A percentile compares a stretch with the other conserved stretches of the same genome.
These are phyloP conservation scores for Diversispora epigaea DNA, from an alignment of 192 early-diverging fungal species.

Conservation along the genomic window DNA sequence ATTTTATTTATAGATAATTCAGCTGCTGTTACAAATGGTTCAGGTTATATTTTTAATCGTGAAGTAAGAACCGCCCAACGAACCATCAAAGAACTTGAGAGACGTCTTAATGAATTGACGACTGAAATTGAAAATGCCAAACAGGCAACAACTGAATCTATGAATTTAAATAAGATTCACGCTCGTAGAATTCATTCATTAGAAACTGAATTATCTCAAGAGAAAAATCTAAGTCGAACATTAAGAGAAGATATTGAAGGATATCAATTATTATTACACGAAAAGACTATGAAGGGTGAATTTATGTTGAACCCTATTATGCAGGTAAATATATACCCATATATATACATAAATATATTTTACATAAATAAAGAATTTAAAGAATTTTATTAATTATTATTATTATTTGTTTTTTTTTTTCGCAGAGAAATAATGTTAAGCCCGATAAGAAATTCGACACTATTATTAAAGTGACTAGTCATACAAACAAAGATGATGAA, in stretches of 20 bases:
- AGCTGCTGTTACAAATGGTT: neutral
- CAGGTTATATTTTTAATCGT: neutral
- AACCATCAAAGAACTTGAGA: conserved; percentile 24
- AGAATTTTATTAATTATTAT: too few relatives aligned
- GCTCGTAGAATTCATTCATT: conserved; percentile 10
- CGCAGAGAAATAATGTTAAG: too few relatives aligned
- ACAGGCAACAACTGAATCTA: neutral
- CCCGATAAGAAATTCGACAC: too few relatives aligned
- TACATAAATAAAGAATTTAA: neutral
- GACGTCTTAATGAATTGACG: conserved; percentile 14
- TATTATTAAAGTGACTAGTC: too few relatives aligned
- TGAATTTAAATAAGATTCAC: neutral
- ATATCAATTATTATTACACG: conserved; percentile 76
- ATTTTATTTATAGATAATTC: neutral
- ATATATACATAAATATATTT: neutral
- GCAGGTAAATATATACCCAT: conserved; percentile 43
- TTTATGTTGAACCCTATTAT: conserved; percentile 62
- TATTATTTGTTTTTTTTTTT: too few relatives aligned
- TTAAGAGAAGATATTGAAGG: conserved; percentile 82
- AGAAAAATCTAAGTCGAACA: conserved; percentile 64
- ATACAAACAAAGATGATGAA: neutral
- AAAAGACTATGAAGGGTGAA: conserved; percentile 79
- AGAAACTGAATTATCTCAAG: conserved; percentile 50
- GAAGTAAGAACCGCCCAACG: conserved; percentile 14
- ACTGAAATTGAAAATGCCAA: conserved; percentile 10